These are phyloP conservation scores for Melaleuca quinquenervia DNA, from an alignment of 345 rosid genomes.

Conservation along the genomic window DNA sequence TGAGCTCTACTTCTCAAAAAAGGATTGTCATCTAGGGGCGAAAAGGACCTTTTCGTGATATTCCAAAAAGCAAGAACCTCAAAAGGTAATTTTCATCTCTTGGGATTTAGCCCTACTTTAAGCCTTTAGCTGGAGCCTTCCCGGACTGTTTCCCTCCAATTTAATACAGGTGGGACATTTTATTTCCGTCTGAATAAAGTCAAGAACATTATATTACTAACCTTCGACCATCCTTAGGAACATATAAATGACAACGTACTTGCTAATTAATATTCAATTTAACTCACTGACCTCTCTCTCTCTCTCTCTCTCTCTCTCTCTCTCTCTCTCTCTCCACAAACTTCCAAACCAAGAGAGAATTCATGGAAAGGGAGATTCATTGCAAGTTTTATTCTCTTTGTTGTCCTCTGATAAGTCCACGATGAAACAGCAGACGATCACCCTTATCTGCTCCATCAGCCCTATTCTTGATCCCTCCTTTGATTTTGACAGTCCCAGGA, in stretches of 20 bases:
- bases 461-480: neutral
- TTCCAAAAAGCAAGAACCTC: constrained; percentile 32
- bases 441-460: neutral
- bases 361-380: constrained; percentile 72
- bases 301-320: constrained; percentile 12
- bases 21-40: constrained; percentile 16
- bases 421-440: neutral
- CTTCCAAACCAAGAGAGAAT: constrained; percentile 80
- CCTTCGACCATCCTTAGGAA: constrained; percentile 19
- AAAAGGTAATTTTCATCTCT: constrained; percentile 35
- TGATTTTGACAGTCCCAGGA: neutral
- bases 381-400: constrained; percentile 28
- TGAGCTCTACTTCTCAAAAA: neutral
- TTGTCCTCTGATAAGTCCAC: constrained; percentile 7
- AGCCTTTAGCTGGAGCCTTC: constrained; percentile 40
- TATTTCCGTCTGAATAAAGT: constrained; percentile 39
- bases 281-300: constrained; percentile 41
- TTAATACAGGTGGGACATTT: constrained; percentile 5
- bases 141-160: constrained; percentile 13
- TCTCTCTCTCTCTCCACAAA: constrained; percentile 38
- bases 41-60: constrained; percentile 70
- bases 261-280: constrained; percentile 14
- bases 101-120: constrained; percentile 35
- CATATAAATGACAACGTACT: constrained; percentile 12
- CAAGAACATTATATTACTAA: constrained; percentile 22